Base-by-base conservation (phyloP, 805 yeast genomes). In the Ogataea wickerhamii region DNA sequence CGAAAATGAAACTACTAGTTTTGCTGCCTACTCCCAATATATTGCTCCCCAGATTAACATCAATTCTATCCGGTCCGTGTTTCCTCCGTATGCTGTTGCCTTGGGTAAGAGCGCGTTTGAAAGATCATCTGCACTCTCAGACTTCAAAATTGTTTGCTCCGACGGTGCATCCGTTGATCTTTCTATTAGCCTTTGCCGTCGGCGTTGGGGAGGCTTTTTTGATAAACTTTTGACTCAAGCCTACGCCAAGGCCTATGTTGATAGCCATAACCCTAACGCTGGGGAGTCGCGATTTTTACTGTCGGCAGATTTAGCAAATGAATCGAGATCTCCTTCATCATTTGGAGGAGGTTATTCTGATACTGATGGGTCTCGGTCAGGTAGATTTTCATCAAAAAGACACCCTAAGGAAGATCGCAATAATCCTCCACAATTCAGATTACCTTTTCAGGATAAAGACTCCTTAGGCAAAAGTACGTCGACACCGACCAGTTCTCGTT, bases 121-220 rank as follows among this genome's bases (percentile, higher is more conserved):
- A 49, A 65, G 85, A 32, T 82, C 84, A 0, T 71, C 70, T 21
- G 65, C 78, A 6, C 60, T 83, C 5, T 71, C 87, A 0, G 93
- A 85, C 60, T 78, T 85, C 54, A 88, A 83, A 53, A 65, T 85
- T 34, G 70, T 83, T 7, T 73, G 85, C 1, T 67, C 75, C n/a
- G 85, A 78, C 50, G 91, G 89, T 6, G 80, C 76, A 31, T 61
- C 78, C n/a, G 67, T 82, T 12, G 77, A 81, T 0, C 76, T 80
- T 4, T 82, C 89, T 0, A 43, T 78, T 33, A 69, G 66, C 45
- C 62, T 84, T 4, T 65, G 85, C 37, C 68, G 84, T 47, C 82
- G 79, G 48, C 67, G 93, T 53, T 85, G 94, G 94, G 93, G 93
- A 0, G 59, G 75, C 23, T 80, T 74, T 44, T 85, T 85, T 52